Evolutionary conservation across 2,329 filamentous ascomycete genomes (phyloP), one percentile per base, ranked within the genome.

Genomic region (Diplocarpon rosae): DNA sequence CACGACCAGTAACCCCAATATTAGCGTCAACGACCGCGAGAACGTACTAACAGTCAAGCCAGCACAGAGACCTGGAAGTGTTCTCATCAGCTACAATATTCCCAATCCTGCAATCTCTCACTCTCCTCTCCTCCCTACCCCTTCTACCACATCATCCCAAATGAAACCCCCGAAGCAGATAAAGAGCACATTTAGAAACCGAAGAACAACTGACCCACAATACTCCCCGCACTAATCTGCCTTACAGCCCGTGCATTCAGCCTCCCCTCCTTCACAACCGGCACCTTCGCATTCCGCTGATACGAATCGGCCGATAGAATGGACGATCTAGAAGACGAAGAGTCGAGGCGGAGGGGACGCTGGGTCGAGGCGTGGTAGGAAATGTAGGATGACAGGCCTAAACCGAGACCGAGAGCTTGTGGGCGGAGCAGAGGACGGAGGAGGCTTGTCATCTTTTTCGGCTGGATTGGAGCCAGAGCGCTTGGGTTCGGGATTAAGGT

Each of bases 11-110:
- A 85, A 57, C 0, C 83, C 83, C 15, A 83, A 65, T 15, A 89
- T 61, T 13, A 88, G 57, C 1, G 82, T 80, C 38, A 89, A 65
- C 1, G 80, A 76, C 58, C 76, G 77, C 8, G 81, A 86, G 61
- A 89, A 86, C 13, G 82, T 67, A 47, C 78, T 78, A 20, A 88
- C 70, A 0, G 80, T 65, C 28, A 89, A 40, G 2, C 59, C 57
- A 6, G 55, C 49, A 46, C 56, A 55, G 27, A 59, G 27, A 15
- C 55, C 57, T 56, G 40, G 35, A 5, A 24, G 17, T 17, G 24
- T 34, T 11, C 16, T 16, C 4, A 14, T 39, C 31, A 28, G 29
- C 33, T 16, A n/a, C 20, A 4, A 3, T 24, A 24, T 39, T 14
- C 33, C 31, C 9, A 17, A 15, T 16, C 28, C 12, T 38, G 20